A percentile compares a stretch with the other conserved stretches of the same genome.
These are phyloP conservation scores for Corylus americana DNA, from an alignment of 306 rosid genomes.

Conservation along the genomic window DNA sequence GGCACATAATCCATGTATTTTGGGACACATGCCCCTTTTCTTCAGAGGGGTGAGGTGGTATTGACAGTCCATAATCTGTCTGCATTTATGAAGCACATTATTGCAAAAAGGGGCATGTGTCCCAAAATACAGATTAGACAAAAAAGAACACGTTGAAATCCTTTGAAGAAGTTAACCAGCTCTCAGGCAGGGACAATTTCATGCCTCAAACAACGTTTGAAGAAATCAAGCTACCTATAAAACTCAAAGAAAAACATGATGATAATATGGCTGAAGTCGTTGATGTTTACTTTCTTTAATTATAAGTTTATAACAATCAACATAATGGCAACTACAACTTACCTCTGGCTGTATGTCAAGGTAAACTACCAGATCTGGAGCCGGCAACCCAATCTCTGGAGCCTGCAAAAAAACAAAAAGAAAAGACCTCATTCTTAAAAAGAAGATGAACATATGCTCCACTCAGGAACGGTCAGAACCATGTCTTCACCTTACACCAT, in stretches of 20 bases:
- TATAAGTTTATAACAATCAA: background rate
- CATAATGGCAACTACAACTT: slow-evolving; percentile 8
- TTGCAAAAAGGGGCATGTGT: background rate
- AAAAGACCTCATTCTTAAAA: slow-evolving; percentile 16
- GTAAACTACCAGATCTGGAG: slow-evolving; percentile 79
- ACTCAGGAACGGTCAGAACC: background rate
- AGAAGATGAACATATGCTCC: slow-evolving; percentile 10
- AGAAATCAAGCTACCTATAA: background rate
- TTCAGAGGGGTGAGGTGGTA: background rate
- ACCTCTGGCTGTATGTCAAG: slow-evolving; percentile 93
- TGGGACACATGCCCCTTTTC: background rate
- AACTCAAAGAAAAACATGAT: background rate
- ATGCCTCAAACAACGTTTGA: background rate
- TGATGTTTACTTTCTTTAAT: background rate
- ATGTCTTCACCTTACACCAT: slow-evolving; percentile 82
- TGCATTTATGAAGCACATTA: background rate
- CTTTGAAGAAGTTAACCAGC: background rate
- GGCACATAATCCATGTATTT: background rate
- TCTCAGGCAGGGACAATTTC: background rate
- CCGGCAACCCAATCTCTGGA: slow-evolving; percentile 81
- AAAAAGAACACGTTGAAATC: background rate
- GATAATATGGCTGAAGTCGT: background rate
- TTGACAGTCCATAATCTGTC: background rate
- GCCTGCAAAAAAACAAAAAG: slow-evolving; percentile 63
- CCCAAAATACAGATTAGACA: background rate